Evolutionary conservation across 2,329 filamentous ascomycete genomes (phyloP).

Genomic region (Colletotrichum brevisporum): DNA sequence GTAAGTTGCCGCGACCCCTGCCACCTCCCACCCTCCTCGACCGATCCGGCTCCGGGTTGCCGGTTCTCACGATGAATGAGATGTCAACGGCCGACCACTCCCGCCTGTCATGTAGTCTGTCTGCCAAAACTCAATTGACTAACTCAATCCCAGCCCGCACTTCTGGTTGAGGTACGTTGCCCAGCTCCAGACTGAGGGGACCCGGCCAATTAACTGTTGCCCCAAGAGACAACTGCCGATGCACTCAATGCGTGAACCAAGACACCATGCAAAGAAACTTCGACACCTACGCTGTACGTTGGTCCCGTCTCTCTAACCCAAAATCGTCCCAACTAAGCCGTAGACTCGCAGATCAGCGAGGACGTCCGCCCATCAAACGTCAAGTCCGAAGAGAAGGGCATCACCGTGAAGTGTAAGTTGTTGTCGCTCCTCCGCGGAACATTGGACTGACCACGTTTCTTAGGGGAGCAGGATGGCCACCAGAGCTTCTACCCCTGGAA

Average conservation of each 20-base stretch:
- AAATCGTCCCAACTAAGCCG: not conserved
- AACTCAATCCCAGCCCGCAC: slow-evolving; percentile 30
- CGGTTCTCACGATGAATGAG: slow-evolving; percentile 6
- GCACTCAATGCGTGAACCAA: slow-evolving; percentile 56
- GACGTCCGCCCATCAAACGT: slow-evolving; percentile 49
- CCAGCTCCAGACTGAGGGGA: not conserved
- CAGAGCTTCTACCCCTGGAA: slow-evolving; percentile 75
- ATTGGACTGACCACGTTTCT: slow-evolving; percentile 18
- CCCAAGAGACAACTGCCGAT: slow-evolving; percentile 60
- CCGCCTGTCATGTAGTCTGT: not conserved
- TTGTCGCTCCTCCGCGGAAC: not conserved
- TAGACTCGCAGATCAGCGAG: slow-evolving; percentile 48
- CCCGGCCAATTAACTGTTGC: slow-evolving; percentile 3
- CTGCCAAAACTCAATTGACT: slow-evolving; percentile 6
- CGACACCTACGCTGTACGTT: slow-evolving; percentile 56
- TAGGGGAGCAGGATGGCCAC: slow-evolving; percentile 80
- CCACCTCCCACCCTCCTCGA: too few species aligned
- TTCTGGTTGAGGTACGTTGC: slow-evolving; percentile 42
- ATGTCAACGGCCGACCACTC: not conserved
- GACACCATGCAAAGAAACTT: slow-evolving; percentile 59
- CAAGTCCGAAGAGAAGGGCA: slow-evolving; percentile 46
- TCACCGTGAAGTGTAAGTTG: slow-evolving; percentile 52
- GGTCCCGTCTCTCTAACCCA: not conserved
- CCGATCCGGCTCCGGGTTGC: slow-evolving; percentile 13
- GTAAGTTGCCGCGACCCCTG: slow-evolving; percentile 23